Base-by-base conservation (phyloP, 371 early-diverging fungal genomes). In the Aphelidium insulamus region DNA sequence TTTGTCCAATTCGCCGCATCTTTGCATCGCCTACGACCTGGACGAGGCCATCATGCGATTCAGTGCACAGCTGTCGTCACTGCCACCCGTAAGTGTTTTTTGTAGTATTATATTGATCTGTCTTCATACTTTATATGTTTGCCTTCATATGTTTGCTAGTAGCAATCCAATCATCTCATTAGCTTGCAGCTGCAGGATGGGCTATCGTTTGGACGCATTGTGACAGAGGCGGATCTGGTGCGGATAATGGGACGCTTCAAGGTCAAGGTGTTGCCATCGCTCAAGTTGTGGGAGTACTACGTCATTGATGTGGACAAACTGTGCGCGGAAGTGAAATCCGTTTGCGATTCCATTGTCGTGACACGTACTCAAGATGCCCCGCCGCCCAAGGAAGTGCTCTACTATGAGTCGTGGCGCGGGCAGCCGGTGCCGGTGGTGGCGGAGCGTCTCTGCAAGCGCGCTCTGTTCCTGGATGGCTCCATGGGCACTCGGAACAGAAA, bases 281-380 rank as follows among this genome's bases (percentile, higher is more conserved):
- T 88, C 21, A 63, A 62, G 16, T 59, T 92, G 25, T 92, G 87
- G 74, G 84, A 91, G 48, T 90, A 68, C 48, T 86, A 82, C 38
- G 72, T 63, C 0, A 46, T 84, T 19, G 69, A 82, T 46, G 66
- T 72, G 6, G 41, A 52, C 2, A 39, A 42, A 4, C n/a, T n/a
- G n/a, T n/a, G n/a, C n/a, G n/a, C n/a, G n/a, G n/a, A n/a, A n/a
- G n/a, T n/a, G n/a, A n/a, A n/a, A n/a, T n/a, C n/a, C n/a, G n/a
- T n/a, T n/a, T n/a, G n/a, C n/a, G n/a, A n/a, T n/a, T n/a, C n/a
- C n/a, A n/a, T n/a, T n/a, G n/a, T n/a, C n/a, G n/a, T n/a, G n/a
- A n/a, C n/a, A n/a, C n/a, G n/a, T n/a, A n/a, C n/a, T n/a, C n/a
- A n/a, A n/a, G n/a, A n/a, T n/a, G n/a, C n/a, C n/a, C n/a, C n/a